A percentile compares a stretch with the other conserved stretches of the same genome.
These are phyloP conservation scores for Lasiosphaeria miniovina DNA, from an alignment of 495 filamentous ascomycete genomes.

Conservation along the genomic window DNA sequence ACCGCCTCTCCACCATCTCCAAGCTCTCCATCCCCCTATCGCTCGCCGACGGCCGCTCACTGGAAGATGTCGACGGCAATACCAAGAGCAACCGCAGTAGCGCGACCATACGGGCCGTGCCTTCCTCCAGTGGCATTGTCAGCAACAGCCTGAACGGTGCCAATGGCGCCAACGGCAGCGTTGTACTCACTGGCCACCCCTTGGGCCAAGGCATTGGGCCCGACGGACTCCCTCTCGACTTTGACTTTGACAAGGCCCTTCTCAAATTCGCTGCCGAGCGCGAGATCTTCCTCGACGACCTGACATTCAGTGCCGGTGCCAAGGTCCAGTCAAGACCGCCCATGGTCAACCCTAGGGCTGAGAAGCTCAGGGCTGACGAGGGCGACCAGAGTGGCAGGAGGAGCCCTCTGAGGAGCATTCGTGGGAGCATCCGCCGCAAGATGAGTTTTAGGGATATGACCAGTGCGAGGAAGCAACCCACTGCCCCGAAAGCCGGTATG, in stretches of 20 bases:
- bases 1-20: conserved; percentile 63
- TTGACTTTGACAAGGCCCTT: conserved; percentile 89
- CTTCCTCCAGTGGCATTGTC: conserved; percentile 23
- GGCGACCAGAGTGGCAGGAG: conserved; percentile 40
- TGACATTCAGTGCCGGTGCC: conserved; percentile 84
- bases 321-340: conserved; percentile 65
- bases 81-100: conserved; percentile 85
- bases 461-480: conserved; percentile 85
- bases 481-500: conserved; percentile 72
- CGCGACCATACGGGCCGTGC: conserved; percentile 67
- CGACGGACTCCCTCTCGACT: conserved; percentile 45
- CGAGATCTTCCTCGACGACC: conserved; percentile 88
- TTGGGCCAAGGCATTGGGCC: conserved; percentile 22
- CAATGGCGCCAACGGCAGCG: conserved; percentile 15
- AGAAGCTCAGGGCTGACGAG: conserved; percentile 80
- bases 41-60: conserved; percentile 49
- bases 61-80: conserved; percentile 57
- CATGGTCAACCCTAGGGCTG: conserved; percentile 70
- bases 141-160: conserved; percentile 13
- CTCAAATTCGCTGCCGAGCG: conserved; percentile 91
- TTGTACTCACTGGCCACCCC: conserved; percentile 1
- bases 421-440: conserved; percentile 78
- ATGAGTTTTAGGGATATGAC: conserved; percentile 92
- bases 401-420: conserved; percentile 51
- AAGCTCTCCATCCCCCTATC: conserved; percentile 51